Percentiles rank a stretch among this genome's conserved stretches.
phyloP scores from a whole-genome alignment of 2,329 filamentous ascomycete species.

The Penicillium sp. region DNA sequence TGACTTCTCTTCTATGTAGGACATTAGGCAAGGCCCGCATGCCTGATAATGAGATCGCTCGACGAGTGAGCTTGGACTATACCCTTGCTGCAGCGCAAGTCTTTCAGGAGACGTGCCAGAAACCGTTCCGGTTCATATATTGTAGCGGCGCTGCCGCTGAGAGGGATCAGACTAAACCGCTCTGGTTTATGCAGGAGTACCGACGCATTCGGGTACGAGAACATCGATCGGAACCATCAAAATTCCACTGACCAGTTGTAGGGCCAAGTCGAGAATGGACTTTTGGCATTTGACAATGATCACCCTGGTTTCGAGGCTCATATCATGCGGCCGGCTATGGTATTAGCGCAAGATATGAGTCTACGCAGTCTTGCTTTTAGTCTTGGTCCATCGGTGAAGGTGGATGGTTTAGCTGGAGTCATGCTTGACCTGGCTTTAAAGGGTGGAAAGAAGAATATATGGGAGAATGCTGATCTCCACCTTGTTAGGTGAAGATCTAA shows the following conservation, averaged over 20 bases:
- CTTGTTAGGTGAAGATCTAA: not conserved
- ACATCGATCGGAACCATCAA: not conserved
- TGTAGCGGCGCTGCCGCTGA: constrained; percentile 18
- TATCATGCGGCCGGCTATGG: constrained; percentile 22
- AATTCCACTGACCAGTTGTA: not conserved
- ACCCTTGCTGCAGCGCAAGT: constrained; percentile 6
- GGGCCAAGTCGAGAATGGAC: constrained; percentile 22
- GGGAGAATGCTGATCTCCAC: constrained; percentile 17
- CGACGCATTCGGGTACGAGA: constrained; percentile 18
- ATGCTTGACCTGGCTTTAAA: constrained; percentile 20
- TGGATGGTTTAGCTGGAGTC: constrained; percentile 15
- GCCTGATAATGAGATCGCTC: constrained; percentile 8
- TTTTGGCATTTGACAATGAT: constrained; percentile 13
- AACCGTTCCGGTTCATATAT: constrained; percentile 23
- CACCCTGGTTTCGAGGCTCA: constrained; percentile 17
- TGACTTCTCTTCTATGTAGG: not conserved
- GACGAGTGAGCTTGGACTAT: constrained; percentile 13
- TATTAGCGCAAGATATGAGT: constrained; percentile 10
- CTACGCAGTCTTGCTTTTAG: constrained; percentile 12
- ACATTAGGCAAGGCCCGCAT: constrained; percentile 18
- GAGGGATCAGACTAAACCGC: constrained; percentile 18
- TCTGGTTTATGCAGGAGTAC: constrained; percentile 21
- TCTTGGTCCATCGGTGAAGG: constrained; percentile 17
- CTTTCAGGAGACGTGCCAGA: constrained; percentile 7
- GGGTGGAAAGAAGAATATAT: constrained; percentile 12